Evolutionary conservation across 345 rosid genomes (phyloP).

Genomic region (Brassica juncea): DNA sequence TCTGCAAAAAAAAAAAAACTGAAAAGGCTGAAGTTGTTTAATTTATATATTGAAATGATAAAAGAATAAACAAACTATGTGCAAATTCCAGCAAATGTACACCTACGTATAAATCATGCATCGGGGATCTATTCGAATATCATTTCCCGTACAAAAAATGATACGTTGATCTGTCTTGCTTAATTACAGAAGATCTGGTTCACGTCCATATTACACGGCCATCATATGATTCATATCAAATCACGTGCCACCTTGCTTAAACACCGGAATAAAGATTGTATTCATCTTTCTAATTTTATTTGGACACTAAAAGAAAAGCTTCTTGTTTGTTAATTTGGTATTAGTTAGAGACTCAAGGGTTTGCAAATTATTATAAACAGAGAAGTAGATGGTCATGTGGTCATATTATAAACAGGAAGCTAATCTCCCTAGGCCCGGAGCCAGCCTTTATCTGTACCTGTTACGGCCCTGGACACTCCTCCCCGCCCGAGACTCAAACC

Average conservation of each 20-base stretch:
- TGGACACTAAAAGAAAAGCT: not conserved
- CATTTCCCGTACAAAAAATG: not conserved
- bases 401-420: too few species aligned
- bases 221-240: not conserved
- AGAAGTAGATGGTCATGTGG: not conserved
- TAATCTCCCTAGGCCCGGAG: too few species aligned
- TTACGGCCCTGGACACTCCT: too few species aligned
- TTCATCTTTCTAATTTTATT: not conserved
- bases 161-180: slow-evolving; percentile 24
- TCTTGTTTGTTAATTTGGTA: not conserved
- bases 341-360: slow-evolving; percentile 4
- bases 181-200: slow-evolving; percentile 25
- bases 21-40: not conserved
- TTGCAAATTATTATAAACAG: slow-evolving; percentile 3
- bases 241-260: slow-evolving; percentile 35
- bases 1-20: too few species aligned
- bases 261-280: not conserved
- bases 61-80: not conserved
- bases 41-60: not conserved
- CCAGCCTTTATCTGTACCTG: too few species aligned
- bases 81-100: slow-evolving; percentile 8
- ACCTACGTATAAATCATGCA: not conserved
- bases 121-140: not conserved
- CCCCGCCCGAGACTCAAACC: too few species aligned
- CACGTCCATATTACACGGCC: slow-evolving; percentile 21